Conservation (phyloP, 768 basidiomycete genomes). For the Auricularia auricula-judae region DNA sequence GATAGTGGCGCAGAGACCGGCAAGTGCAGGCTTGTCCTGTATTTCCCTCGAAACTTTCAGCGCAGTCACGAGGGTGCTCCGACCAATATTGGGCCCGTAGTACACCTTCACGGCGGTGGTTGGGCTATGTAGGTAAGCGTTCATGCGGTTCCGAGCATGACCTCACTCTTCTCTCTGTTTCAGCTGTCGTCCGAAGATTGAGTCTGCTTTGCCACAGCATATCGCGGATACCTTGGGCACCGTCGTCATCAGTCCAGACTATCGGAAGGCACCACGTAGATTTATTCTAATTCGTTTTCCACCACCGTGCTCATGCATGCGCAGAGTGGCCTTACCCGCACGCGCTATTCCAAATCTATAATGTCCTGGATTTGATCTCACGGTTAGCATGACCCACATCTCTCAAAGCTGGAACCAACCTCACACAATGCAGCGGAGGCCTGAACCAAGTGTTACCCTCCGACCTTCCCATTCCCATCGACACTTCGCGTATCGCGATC, state of each 20-base stretch:
- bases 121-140: conserved; percentile 6
- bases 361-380: conserved; percentile 8
- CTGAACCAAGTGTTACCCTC: conserved; percentile 1
- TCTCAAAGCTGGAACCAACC: not conserved
- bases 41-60: not conserved
- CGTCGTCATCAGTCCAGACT: conserved; percentile 11
- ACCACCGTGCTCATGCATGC: not conserved
- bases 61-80: not conserved
- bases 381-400: not conserved
- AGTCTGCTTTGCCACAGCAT: conserved; percentile 7
- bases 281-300: not conserved
- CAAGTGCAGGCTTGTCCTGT: not conserved
- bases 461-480: not conserved
- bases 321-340: conserved; percentile 10
- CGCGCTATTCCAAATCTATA: conserved; percentile 7
- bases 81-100: conserved; percentile 1
- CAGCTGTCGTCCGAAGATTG: conserved; percentile 10
- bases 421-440: conserved; percentile 5
- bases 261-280: conserved; percentile 9
- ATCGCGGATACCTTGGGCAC: conserved; percentile 6
- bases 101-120: conserved; percentile 10
- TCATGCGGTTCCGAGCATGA: not conserved
- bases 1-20: not conserved
- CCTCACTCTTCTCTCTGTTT: not conserved
- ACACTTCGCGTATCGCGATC: conserved; percentile 8